Base-by-base conservation (phyloP, 192 early-diverging fungal genomes). In the Funneliformis geosporum region DNA sequence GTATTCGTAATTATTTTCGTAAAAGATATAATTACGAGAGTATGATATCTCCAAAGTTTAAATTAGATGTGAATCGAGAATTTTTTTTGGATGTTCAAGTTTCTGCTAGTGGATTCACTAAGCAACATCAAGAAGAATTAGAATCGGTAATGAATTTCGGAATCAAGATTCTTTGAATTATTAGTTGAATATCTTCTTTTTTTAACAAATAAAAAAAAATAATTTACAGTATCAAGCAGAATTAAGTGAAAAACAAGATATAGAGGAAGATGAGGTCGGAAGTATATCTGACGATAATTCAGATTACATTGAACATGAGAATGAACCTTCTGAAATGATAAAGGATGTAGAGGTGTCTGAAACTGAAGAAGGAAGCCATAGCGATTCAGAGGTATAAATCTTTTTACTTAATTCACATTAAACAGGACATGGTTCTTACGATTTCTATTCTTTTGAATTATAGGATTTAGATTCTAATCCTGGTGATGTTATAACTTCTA, bases 71-170 rank as follows among this genome's bases (percentile, higher is more conserved):
- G 21, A 90, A 95, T 79, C 87, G 94, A 27, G 91, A 98, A 83
- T 97, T 97, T 83, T 88, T 90, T 77, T 87, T 99, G 28, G 98
- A 99, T 87, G 92, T 99, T 8, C 89, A 99, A 85, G 97, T 98
- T 0, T 94, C 96, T 25, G 98, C 98, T 33, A 97, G 95, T 83
- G 98, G 98, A 33, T 99, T 99, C 79, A 95, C 92, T 16, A 94
- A 92, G 80, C 92, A 97, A 81, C 93, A 95, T 81, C 95, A 98
- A 84, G 74, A 91, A 62, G 95, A 96, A 85, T 83, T 99, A 21
- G 96, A 98, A 80, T 82, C 84, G 85, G 90, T 96, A 76, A 82
- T 33, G 33, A 33, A 33, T 2, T 81, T 80, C 38, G 67, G 68
- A 64, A 76, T 44, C 75, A 85, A 47, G 18, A 33, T 33, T 80